phyloP scores from a whole-genome alignment of 441 rosid genomes.

The Metrosideros polymorpha region DNA sequence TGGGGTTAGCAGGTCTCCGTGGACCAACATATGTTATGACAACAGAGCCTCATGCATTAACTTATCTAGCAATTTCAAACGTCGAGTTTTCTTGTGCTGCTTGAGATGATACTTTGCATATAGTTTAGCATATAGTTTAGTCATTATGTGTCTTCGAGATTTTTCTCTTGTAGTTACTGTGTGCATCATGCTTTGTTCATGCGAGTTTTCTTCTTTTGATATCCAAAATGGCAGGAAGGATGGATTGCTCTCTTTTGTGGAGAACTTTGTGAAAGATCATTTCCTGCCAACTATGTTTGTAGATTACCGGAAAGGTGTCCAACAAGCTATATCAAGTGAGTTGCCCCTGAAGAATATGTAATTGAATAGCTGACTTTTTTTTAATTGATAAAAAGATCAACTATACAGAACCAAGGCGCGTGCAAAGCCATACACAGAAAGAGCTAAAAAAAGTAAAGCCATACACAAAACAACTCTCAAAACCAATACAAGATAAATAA shows the following conservation, averaged over 20 bases:
- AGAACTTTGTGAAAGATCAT: constrained; percentile 96
- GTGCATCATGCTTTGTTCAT: background rate
- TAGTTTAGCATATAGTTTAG: background rate
- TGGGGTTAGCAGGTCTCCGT: background rate
- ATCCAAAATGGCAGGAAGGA: constrained; percentile 61
- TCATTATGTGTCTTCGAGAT: background rate
- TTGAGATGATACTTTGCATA: background rate
- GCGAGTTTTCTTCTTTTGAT: background rate
- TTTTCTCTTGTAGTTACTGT: background rate
- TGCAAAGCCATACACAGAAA: background rate
- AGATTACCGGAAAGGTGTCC: constrained; percentile 96
- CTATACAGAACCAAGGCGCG: background rate
- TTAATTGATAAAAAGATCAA: background rate
- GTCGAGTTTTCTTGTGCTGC: background rate
- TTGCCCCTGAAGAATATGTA: constrained; percentile 11
- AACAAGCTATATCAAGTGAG: constrained; percentile 98
- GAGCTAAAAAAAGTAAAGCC: background rate
- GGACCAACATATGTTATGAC: background rate
- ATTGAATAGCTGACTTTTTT: background rate
- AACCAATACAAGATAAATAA: background rate
- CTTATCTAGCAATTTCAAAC: background rate
- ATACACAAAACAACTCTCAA: background rate
- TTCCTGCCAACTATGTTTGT: constrained; percentile 95
- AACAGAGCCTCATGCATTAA: background rate
- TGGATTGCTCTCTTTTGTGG: constrained; percentile 91